Conservation (phyloP, 371 early-diverging fungal species). For the Parasitella parasitica region DNA sequence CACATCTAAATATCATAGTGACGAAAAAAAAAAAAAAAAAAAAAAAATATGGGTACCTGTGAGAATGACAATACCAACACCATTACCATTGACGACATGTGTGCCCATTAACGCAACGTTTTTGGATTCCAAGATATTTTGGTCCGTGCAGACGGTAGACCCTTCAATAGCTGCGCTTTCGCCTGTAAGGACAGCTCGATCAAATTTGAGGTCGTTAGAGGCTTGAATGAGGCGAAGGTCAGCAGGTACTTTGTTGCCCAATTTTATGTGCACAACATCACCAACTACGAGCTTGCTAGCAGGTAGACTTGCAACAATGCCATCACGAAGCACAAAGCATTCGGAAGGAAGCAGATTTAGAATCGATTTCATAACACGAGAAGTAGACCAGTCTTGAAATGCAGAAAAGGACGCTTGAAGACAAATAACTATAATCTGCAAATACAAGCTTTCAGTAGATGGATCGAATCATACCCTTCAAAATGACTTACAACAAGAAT, state of each 20-base stretch:
- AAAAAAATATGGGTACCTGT: no score
- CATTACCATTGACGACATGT: constrained; percentile 61
- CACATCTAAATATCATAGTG: no score
- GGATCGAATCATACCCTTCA: no score
- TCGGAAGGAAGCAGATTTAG: constrained; percentile 63
- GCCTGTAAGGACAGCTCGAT: constrained; percentile 67
- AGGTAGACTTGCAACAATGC: constrained; percentile 40
- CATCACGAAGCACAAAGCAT: constrained; percentile 59
- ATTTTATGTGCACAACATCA: constrained; percentile 58
- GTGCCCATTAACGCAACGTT: constrained; percentile 72
- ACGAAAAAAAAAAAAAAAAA: no score
- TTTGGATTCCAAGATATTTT: constrained; percentile 55
- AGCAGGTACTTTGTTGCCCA: constrained; percentile 70
- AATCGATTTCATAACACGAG: constrained; percentile 70
- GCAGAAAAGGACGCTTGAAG: constrained; percentile 38
- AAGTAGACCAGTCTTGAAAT: constrained; percentile 70
- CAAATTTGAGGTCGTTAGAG: constrained; percentile 59
- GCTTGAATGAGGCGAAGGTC: constrained; percentile 58
- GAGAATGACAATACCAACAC: constrained; percentile 57
- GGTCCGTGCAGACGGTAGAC: constrained; percentile 46
- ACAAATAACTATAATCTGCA: constrained; percentile 8
- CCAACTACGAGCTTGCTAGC: constrained; percentile 41
- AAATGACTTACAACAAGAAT: constrained; percentile 6
- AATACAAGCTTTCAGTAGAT: neutral
- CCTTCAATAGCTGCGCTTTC: constrained; percentile 59